phyloP scores from a whole-genome alignment of 768 basidiomycete genomes.

The Tylopilus rubrobrunneus region DNA sequence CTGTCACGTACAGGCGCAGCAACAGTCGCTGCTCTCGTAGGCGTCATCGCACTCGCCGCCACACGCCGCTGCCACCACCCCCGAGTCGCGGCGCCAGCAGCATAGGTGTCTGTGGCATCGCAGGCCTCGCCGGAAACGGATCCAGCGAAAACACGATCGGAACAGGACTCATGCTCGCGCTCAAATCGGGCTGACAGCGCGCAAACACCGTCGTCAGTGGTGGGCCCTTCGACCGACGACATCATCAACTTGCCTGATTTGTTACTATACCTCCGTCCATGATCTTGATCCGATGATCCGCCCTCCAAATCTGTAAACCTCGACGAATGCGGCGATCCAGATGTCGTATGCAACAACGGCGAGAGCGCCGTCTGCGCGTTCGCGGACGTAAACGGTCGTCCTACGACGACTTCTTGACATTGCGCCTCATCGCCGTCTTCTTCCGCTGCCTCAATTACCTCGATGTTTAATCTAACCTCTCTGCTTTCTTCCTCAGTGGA shows the following conservation, averaged over 20 bases:
- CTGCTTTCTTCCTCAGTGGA: slow-evolving; percentile 9
- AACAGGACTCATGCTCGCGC: no score
- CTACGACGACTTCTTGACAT: slow-evolving; percentile 8
- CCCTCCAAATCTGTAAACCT: slow-evolving; percentile 29
- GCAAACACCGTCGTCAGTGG: no score
- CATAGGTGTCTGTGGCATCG: no score
- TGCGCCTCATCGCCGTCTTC: slow-evolving; percentile 5
- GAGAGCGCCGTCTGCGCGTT: slow-evolving; percentile 20
- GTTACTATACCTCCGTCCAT: slow-evolving; percentile 15
- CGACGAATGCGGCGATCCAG: slow-evolving; percentile 37
- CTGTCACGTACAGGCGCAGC: no score
- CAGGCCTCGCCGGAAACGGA: no score
- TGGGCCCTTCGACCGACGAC: slow-evolving; percentile 13
- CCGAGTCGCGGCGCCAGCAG: no score
- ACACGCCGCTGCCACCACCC: no score
- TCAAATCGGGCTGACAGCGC: no score
- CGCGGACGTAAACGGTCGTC: background rate
- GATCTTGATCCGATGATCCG: slow-evolving; percentile 24
- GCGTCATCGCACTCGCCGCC: no score
- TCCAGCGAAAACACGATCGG: no score
- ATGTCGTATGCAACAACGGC: slow-evolving; percentile 40
- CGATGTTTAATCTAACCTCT: slow-evolving; percentile 8
- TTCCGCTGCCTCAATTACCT: slow-evolving; percentile 9
- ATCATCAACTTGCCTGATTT: background rate
- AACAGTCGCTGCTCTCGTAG: no score